Evolutionary conservation across 306 rosid genomes (phyloP), one percentile per base, ranked within the genome.

Genomic region (Urtica urens): DNA sequence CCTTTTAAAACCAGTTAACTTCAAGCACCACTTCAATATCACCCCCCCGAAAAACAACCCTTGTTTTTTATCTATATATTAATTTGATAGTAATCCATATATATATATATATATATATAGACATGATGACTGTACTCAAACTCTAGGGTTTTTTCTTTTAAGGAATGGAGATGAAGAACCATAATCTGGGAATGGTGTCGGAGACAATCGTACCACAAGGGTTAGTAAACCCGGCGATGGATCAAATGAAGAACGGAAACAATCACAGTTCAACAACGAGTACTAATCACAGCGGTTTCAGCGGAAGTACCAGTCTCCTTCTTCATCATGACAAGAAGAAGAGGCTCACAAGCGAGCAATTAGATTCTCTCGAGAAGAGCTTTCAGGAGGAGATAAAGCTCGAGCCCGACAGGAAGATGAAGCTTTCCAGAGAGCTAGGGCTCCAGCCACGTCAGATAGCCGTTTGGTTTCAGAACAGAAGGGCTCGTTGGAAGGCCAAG

Each of bases 401-500:
- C 15, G 99, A 90, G 45, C 99, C 92, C 4, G 85, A 81, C 3
- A 77, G 95, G 53, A 90, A 90, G 64, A 73, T 77, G 79, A 82
- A 85, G 82, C 94, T 90, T 1, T 81, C 99, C 0, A 71, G 52
- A 49, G 94, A 90, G 34, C 71, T 90, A n/a, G 94, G 94, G 8
- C 82, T 90, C 0, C 99, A 85, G 50, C 94, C 99, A 33, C 82
- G 94, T 8, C 95, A 90, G 38, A 81, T 90, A 1, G 92, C 99
- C 9, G 83, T 90, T 10, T 90, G 99, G 99, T 90, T 90, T 62
- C 99, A 90, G 50, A 90, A 90, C 53, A 76, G 95, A 54, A 72
- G 99, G 35, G 92, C 99, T 37, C 71, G 94, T 39, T 85, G 95
- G 95, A 90, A 85, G 67, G 63, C 75, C 7, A 90, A 90, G 82